phyloP scores from a whole-genome alignment of 495 filamentous ascomycete genomes.

The Polyplosphaeria fusca region DNA sequence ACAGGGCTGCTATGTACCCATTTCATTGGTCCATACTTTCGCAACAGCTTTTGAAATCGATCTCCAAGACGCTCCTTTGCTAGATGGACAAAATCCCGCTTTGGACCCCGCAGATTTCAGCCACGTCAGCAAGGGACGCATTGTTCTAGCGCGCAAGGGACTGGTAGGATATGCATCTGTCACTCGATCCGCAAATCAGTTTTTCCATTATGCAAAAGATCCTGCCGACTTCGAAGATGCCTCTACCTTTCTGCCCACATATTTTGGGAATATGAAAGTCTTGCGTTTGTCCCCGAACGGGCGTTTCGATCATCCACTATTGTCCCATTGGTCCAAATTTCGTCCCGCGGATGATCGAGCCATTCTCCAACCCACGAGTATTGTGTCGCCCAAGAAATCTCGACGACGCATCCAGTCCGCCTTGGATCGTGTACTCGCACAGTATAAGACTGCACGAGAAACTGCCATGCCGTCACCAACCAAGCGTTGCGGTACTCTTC shows the following conservation, averaged over 20 bases:
- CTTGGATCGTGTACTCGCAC: neutral
- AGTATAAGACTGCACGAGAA: neutral
- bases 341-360: no score
- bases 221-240: neutral
- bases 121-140: neutral
- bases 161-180: conserved; percentile 4
- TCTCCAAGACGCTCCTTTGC: neutral
- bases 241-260: neutral
- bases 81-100: neutral
- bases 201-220: neutral
- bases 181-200: neutral
- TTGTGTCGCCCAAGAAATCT: neutral
- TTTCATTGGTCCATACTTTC: neutral
- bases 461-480: neutral
- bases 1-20: conserved; percentile 2
- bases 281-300: neutral
- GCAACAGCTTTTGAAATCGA: neutral
- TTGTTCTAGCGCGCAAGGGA: neutral
- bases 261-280: conserved; percentile 6
- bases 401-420: no score
- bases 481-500: neutral
- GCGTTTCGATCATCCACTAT: neutral
- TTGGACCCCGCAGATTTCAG: conserved; percentile 1
- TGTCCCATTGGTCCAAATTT: conserved; percentile 3
- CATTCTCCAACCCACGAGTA: neutral